Percentiles rank a stretch among this genome's conserved stretches.
phyloP scores from a whole-genome alignment of 805 yeast genomes.

The Tetrapisispora pingtungensis region DNA sequence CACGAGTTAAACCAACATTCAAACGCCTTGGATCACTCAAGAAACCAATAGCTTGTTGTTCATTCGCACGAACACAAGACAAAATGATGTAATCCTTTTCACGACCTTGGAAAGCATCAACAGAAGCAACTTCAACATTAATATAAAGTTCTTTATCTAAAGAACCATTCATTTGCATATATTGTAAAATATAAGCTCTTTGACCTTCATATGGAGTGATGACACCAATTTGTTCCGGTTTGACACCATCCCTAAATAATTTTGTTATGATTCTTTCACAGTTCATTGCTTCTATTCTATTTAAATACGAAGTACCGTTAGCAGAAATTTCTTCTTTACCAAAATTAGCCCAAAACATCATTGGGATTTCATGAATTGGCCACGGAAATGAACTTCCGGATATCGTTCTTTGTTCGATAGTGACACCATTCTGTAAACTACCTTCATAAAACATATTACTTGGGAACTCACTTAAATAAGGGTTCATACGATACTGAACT shows the following conservation, averaged over 20 bases:
- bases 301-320: conserved; percentile 71
- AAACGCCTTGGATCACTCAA: conserved; percentile 75
- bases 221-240: conserved; percentile 78
- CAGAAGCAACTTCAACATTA: conserved; percentile 82
- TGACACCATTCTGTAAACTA: conserved; percentile 82
- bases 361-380: conserved; percentile 78
- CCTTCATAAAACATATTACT: conserved; percentile 92
- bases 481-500: conserved; percentile 94
- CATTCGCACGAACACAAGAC: conserved; percentile 91
- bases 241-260: conserved; percentile 66
- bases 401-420: conserved; percentile 57
- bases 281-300: conserved; percentile 82
- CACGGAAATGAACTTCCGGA: conserved; percentile 65
- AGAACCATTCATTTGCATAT: conserved; percentile 64
- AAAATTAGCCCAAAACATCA: conserved; percentile 90
- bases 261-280: conserved; percentile 69
- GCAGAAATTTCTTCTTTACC: conserved; percentile 84
- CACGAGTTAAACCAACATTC: conserved; percentile 85
- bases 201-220: conserved; percentile 95
- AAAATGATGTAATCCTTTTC: conserved; percentile 89
- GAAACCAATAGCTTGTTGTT: conserved; percentile 66
- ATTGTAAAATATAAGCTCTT: conserved; percentile 68
- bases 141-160: conserved; percentile 54
- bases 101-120: conserved; percentile 97
- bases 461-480: conserved; percentile 75